phyloP scores from a whole-genome alignment of 371 early-diverging fungal species.

The Fennellomyces sp. region DNA sequence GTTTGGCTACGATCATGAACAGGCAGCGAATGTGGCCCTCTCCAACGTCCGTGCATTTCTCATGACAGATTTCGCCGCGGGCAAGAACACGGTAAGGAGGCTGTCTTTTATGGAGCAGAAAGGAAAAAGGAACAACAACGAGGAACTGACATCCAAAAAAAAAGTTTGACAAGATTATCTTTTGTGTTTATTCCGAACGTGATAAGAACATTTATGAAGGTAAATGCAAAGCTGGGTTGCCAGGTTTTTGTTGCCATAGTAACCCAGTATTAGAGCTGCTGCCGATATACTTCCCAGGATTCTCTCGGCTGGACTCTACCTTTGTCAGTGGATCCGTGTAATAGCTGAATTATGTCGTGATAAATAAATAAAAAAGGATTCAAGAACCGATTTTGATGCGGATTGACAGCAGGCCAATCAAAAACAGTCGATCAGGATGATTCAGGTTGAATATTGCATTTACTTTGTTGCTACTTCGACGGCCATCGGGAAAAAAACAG shows the following conservation, averaged over 20 bases:
- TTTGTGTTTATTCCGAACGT: conserved; percentile 68
- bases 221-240: conserved; percentile 5
- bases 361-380: too few species aligned
- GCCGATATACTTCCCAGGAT: conserved; percentile 44
- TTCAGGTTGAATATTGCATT: conserved; percentile 6
- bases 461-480: background rate
- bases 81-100: conserved; percentile 26
- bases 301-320: conserved; percentile 1
- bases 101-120: too few species aligned
- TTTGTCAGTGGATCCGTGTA: background rate
- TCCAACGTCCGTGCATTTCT: conserved; percentile 66
- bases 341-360: too few species aligned
- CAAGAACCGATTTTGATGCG: background rate
- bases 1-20: conserved; percentile 75
- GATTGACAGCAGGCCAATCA: background rate
- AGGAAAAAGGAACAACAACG: too few species aligned
- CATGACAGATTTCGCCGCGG: conserved; percentile 5
- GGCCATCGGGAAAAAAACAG: background rate
- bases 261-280: conserved; percentile 31
- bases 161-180: conserved; percentile 69
- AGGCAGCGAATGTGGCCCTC: conserved; percentile 76
- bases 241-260: background rate
- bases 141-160: too few species aligned
- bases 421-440: background rate
- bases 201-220: conserved; percentile 45